Evolutionary conservation across 2,329 filamentous ascomycete species (phyloP), one percentile per base, ranked within the genome.

Genomic region (Xylariaceae sp.): DNA sequence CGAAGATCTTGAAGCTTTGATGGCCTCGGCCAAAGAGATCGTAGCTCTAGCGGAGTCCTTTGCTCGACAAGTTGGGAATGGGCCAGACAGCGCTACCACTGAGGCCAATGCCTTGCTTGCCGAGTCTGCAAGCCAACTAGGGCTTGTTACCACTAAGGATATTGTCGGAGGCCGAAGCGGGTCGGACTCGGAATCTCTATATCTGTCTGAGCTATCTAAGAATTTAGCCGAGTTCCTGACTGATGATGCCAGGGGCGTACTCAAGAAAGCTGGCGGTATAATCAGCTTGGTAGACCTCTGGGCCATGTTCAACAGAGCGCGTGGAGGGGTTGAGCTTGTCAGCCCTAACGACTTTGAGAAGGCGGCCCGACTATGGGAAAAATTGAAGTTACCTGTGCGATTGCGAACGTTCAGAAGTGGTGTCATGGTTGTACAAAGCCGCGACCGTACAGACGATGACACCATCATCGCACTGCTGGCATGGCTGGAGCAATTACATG

Each of bases 21-120:
- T 97, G 92, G 90, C 92, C 2, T 96, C 92, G 3, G 94, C 94
- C 5, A 96, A 97, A 68, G 90, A 99, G 68, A 90, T 99, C 46
- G 87, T 97, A 47, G 90, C 91, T 5, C 84, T 99, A 40, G 94
- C 94, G 0, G 92, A 97, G 70, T 85, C 85, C 15, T 92, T 97
- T 63, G 85, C 90, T 1, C 78, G 83, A 12, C 87, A 92, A 65
- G 75, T 75, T 18, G 81, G 81, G 57, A 75, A 77, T 9, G 71
- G 72, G 53, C 73, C 76, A 18, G 81, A 80, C 19, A 80, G 77
- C n/a, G 79, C 76, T 13, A 83, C 79, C 5, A 79, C 82, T 0
- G 89, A 94, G 68, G 84, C 89, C 10, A 88, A 80, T 61, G 84
- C 83, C 8, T 76, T 95, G 2, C 78, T 95, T 8, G 89, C 87